phyloP scores from a whole-genome alignment of 108 stramenopile species.

The Aureococcus anophagefferens region DNA sequence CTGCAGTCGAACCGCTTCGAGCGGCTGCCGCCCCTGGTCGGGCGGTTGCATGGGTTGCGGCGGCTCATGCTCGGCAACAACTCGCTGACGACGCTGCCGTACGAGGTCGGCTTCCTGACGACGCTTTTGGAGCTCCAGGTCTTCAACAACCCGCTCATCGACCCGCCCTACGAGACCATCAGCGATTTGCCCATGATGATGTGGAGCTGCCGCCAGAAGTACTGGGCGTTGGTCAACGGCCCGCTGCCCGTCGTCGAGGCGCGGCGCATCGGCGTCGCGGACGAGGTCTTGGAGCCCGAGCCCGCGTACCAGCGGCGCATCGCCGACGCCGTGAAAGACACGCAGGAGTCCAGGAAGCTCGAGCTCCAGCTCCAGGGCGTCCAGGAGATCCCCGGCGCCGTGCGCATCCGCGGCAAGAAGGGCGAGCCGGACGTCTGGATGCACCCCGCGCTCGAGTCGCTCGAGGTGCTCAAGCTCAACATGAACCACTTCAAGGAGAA shows the following conservation, averaged over 20 bases:
- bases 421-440: background rate
- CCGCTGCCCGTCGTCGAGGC: constrained; percentile 3
- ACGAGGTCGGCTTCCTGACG: constrained; percentile 9
- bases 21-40: constrained; percentile 3
- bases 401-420: background rate
- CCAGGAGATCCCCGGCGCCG: constrained; percentile 4
- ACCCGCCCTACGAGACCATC: constrained; percentile 15
- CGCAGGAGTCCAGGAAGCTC: background rate
- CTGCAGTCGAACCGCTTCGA: constrained; percentile 11
- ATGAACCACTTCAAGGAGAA: constrained; percentile 4
- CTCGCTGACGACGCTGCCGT: background rate
- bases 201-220: constrained; percentile 19
- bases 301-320: constrained; percentile 7
- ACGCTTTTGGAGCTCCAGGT: constrained; percentile 7
- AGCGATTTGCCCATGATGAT: background rate
- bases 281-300: constrained; percentile 9
- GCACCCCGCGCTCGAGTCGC: background rate
- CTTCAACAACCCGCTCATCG: constrained; percentile 16
- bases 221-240: constrained; percentile 12
- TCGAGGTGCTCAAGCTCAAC: constrained; percentile 1
- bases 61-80: constrained; percentile 15
- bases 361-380: constrained; percentile 12
- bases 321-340: background rate
- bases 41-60: background rate
- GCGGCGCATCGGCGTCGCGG: background rate